Conservation (phyloP, 2,329 filamentous ascomycete genomes). For the Sporothrix pallida region DNA sequence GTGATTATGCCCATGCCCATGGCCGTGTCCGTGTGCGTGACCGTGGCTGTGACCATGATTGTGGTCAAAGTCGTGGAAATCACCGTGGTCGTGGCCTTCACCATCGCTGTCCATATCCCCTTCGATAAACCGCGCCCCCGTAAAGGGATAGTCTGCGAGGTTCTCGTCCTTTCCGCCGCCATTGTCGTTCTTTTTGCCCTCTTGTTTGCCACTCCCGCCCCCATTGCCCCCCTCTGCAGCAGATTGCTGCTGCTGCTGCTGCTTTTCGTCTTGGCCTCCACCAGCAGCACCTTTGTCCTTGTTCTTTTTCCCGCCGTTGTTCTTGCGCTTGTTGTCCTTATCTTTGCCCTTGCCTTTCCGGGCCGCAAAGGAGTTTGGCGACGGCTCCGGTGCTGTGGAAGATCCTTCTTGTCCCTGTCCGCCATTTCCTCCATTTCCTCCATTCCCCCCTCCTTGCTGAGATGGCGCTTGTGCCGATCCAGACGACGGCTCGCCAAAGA, state of each 20-base stretch:
- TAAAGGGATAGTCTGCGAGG: background rate
- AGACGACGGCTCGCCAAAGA: background rate
- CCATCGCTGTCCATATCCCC: background rate
- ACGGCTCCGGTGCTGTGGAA: background rate
- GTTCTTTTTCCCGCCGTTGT: conserved; percentile 11
- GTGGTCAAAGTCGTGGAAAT: background rate
- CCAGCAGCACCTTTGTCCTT: background rate
- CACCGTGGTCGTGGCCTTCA: background rate
- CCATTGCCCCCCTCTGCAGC: background rate
- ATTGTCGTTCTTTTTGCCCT: conserved; percentile 16
- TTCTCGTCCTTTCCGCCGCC: background rate
- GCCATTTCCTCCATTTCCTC: too few relatives aligned
- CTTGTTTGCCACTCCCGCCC: conserved; percentile 11
- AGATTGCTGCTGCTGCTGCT: conserved; percentile 9
- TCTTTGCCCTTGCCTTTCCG: conserved; percentile 21
- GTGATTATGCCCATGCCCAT: background rate
- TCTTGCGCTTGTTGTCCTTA: background rate
- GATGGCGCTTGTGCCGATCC: background rate
- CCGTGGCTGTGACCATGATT: background rate
- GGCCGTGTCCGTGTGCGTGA: background rate
- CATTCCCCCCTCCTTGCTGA: too few relatives aligned
- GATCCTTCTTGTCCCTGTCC: background rate
- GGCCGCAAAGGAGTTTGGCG: conserved; percentile 10
- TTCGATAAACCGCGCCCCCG: conserved; percentile 7
- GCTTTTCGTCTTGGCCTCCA: background rate